Percentiles rank a stretch among this genome's conserved stretches.
Evolutionary conservation across 768 basidiomycete species (phyloP).

Genomic region (Peribolospora kevripleyi): DNA sequence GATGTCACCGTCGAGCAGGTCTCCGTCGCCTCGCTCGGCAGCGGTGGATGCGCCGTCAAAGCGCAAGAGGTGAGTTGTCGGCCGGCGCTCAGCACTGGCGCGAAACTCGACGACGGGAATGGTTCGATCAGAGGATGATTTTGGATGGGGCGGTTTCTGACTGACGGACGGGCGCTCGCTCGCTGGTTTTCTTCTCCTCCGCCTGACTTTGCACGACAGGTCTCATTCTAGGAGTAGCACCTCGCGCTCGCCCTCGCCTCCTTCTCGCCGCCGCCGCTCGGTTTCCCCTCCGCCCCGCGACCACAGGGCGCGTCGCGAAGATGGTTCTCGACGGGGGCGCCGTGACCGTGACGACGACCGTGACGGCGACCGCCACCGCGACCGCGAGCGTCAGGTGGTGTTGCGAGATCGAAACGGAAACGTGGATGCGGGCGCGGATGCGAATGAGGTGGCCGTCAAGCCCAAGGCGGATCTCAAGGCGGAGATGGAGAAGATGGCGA

Average conservation of each 20-base stretch:
- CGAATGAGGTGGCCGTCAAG: constrained; percentile 28
- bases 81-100: too few species aligned
- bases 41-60: neutral
- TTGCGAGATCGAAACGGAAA: constrained; percentile 41
- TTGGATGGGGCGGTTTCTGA: neutral
- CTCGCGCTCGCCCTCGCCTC: constrained; percentile 10
- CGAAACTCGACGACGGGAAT: neutral
- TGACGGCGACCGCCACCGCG: constrained; percentile 47
- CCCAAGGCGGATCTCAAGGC: constrained; percentile 25
- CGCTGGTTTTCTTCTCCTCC: neutral
- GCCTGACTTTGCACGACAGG: neutral
- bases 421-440: constrained; percentile 17
- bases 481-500: constrained; percentile 13
- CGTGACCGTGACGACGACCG: constrained; percentile 33
- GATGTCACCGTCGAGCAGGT: neutral
- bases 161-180: neutral
- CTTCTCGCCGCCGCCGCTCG: constrained; percentile 16
- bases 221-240: neutral
- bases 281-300: constrained; percentile 18
- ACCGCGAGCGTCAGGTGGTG: constrained; percentile 58
- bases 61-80: constrained; percentile 5
- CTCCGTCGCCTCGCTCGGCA: neutral
- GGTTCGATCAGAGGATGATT: neutral
- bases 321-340: neutral
- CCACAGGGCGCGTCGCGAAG: constrained; percentile 16